Evolutionary conservation across 1,139 yeast species (phyloP).

Genomic region (Waltiozyma sp.): DNA sequence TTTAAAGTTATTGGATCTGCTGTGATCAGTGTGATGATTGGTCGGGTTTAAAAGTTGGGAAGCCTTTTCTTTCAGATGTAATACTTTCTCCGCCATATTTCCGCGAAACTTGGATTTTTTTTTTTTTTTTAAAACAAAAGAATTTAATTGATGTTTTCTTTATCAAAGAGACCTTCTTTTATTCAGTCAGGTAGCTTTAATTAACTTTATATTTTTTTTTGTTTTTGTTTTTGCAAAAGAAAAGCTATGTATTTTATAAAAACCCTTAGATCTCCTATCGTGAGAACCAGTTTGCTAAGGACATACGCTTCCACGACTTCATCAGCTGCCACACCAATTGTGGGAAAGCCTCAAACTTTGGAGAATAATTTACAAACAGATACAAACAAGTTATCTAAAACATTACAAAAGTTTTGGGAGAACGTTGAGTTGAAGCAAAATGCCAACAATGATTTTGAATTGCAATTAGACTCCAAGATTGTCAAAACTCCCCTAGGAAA

Average conservation of each 20-base stretch:
- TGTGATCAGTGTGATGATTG: too few species aligned
- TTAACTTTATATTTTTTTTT: too few species aligned
- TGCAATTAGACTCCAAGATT: slow-evolving; percentile 65
- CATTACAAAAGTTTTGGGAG: slow-evolving; percentile 78
- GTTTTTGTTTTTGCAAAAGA: too few species aligned
- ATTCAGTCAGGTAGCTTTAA: too few species aligned
- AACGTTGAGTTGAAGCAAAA: slow-evolving; percentile 42
- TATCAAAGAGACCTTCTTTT: too few species aligned
- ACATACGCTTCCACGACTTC: slow-evolving; percentile 3
- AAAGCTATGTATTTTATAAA: neutral
- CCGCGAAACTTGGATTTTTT: too few species aligned
- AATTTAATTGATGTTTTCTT: too few species aligned
- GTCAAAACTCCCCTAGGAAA: slow-evolving; percentile 80
- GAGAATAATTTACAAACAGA: slow-evolving; percentile 48
- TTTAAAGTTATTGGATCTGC: too few species aligned
- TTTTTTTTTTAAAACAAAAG: too few species aligned
- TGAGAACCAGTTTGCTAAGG: neutral
- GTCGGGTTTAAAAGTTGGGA: too few species aligned
- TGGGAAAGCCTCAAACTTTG: slow-evolving; percentile 28
- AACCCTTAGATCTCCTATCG: neutral
- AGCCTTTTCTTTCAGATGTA: too few species aligned
- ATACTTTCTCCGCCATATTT: too few species aligned
- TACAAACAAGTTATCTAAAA: slow-evolving; percentile 61
- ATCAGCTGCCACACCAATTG: slow-evolving; percentile 12
- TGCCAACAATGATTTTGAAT: slow-evolving; percentile 20